Base-by-base conservation (phyloP, 441 rosid genomes). In the Bruguiera hainesii region DNA sequence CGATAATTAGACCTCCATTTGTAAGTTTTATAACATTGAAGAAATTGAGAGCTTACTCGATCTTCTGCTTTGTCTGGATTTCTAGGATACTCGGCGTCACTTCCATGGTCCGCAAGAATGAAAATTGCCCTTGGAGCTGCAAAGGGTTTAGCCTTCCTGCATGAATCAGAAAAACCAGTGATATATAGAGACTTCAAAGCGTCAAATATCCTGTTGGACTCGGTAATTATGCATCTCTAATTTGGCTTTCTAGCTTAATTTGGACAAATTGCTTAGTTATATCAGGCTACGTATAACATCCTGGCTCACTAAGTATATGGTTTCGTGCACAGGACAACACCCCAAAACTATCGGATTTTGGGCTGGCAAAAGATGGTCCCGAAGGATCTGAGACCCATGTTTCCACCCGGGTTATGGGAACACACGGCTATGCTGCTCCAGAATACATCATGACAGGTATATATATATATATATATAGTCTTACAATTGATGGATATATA, bases 351-450 rank as follows among this genome's bases (percentile, higher is more conserved):
- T 91, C 97, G 4, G 97, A 91, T 82, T 87, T 91, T 15, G 96
- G 97, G 46, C 72, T 91, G 13, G 97, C 97, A 16, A 89, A 83
- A 69, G 97, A 91, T 51, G 97, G 97, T 51, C 96, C 97, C 0
- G 92, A 91, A 79, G 96, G 96, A 15, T 89, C 70, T 65, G 88
- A 87, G 31, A 89, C 94, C 1, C 90, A 89, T 60, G 94, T 91
- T 29, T 83, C 90, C 51, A 91, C 97, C 0, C 74, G 97, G 30
- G 92, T 91, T 6, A 87, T 91, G 89, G 97, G 97, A 42, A 91
- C 97, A 6, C 88, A 85, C 65, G 97, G 97, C 56, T 91, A 91
- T 60, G 90, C 94, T 20, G 97, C 96, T 0, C 97, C 97, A 0
- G 97, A 91, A 62, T 91, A 91, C 66, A 71, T 89, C 75, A 83